phyloP scores from a whole-genome alignment of 371 early-diverging fungal species.

The Rhizomucor miehei region DNA sequence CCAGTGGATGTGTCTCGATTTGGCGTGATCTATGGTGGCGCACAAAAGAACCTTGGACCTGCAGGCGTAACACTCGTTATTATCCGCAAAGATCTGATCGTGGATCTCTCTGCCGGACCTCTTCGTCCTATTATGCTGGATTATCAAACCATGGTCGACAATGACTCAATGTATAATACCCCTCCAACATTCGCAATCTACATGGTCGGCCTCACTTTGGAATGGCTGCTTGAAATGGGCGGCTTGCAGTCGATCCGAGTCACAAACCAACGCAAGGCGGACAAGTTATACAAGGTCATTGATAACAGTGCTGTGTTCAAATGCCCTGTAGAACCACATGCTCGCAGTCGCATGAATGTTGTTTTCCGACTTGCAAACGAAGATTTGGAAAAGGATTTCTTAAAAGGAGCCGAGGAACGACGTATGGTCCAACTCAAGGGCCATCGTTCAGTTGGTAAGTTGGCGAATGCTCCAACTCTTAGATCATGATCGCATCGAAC shows the following conservation, averaged over 20 bases:
- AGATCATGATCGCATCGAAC: background rate
- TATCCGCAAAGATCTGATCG: constrained; percentile 85
- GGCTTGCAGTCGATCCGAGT: constrained; percentile 69
- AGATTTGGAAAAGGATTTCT: constrained; percentile 78
- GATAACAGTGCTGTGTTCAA: constrained; percentile 64
- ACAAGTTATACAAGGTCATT: constrained; percentile 69
- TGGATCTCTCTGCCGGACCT: constrained; percentile 41
- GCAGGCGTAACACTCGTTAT: constrained; percentile 93
- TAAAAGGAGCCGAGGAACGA: constrained; percentile 73
- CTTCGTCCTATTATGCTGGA: constrained; percentile 84
- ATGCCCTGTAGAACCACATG: constrained; percentile 62
- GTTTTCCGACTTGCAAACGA: constrained; percentile 75
- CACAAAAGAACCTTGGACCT: constrained; percentile 97
- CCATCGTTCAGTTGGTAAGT: constrained; percentile 76
- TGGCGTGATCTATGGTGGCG: constrained; percentile 92
- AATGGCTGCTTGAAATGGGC: constrained; percentile 78
- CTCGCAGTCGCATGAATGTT: constrained; percentile 89
- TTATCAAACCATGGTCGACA: constrained; percentile 76
- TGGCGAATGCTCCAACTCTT: background rate
- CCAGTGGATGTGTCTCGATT: constrained; percentile 80
- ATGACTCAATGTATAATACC: constrained; percentile 93
- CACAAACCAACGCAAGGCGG: constrained; percentile 64
- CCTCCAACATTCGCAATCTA: constrained; percentile 96
- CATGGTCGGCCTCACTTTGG: constrained; percentile 83
- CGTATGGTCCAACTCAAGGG: constrained; percentile 90